A percentile compares a stretch with the other conserved stretches of the same genome.
Evolutionary conservation across 2,329 filamentous ascomycete species (phyloP).

Genomic region (Colletotrichum tanaceti): DNA sequence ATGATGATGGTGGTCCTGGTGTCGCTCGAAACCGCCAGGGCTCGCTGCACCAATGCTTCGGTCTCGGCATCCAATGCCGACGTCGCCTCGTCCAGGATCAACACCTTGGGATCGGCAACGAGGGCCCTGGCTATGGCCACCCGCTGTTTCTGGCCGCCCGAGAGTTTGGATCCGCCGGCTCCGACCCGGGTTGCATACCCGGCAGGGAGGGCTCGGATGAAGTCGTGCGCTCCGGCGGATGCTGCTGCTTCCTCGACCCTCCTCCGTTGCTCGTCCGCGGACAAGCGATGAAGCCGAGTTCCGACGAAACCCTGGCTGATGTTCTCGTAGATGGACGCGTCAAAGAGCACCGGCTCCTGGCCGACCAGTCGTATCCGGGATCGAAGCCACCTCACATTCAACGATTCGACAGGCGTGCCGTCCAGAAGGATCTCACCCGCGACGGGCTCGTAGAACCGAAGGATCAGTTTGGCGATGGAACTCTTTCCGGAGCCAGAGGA

Average conservation of each 20-base stretch:
- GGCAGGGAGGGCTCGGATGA: constrained; percentile 43
- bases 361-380: constrained; percentile 48
- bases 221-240: constrained; percentile 43
- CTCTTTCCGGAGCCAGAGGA: constrained; percentile 76
- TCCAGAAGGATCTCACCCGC: constrained; percentile 46
- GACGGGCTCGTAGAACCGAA: constrained; percentile 68
- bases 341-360: constrained; percentile 45
- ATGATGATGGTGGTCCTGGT: constrained; percentile 73
- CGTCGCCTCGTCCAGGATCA: constrained; percentile 75
- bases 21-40: constrained; percentile 62
- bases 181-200: constrained; percentile 45
- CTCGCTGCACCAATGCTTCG: constrained; percentile 64
- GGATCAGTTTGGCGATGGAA: constrained; percentile 74
- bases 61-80: constrained; percentile 61
- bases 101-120: constrained; percentile 68
- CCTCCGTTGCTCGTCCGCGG: constrained; percentile 18
- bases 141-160: constrained; percentile 73
- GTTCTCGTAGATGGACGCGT: constrained; percentile 43
- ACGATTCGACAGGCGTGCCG: constrained; percentile 43
- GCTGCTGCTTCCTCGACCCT: constrained; percentile 26
- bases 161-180: constrained; percentile 42
- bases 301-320: constrained; percentile 43
- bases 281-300: constrained; percentile 15
- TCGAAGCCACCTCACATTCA: constrained; percentile 48
- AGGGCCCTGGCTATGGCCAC: constrained; percentile 74